These are phyloP conservation scores for Hanseniaspora pseudoguilliermondii DNA, from an alignment of 805 yeast species.

Conservation along the genomic window DNA sequence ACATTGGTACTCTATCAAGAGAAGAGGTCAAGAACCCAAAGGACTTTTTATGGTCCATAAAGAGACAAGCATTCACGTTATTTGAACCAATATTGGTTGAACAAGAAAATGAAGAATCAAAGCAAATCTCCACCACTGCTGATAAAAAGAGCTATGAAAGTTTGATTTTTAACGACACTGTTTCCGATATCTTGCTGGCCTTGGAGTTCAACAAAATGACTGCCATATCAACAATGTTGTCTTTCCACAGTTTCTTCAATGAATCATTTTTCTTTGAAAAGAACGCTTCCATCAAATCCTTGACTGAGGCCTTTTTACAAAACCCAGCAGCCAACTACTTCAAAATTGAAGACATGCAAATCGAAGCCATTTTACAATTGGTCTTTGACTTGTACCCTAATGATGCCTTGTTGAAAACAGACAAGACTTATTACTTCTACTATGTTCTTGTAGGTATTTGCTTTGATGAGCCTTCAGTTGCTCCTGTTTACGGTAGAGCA, in stretches of 20 bases:
- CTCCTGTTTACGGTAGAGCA: constrained; percentile 90
- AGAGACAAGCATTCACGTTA: constrained; percentile 49
- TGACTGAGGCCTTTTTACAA: constrained; percentile 34
- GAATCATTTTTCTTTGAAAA: constrained; percentile 54
- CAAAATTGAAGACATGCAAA: constrained; percentile 82
- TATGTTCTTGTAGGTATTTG: constrained; percentile 79
- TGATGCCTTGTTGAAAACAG: constrained; percentile 30
- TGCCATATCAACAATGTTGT: constrained; percentile 69
- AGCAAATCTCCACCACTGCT: constrained; percentile 52
- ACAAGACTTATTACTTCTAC: constrained; percentile 53
- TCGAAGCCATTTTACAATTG: constrained; percentile 68
- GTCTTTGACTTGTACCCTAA: constrained; percentile 57
- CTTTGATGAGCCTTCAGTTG: constrained; percentile 69
- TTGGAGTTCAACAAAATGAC: constrained; percentile 82
- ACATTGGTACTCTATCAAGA: constrained; percentile 14
- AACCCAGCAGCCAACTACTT: constrained; percentile 45
- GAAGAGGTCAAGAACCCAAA: constrained; percentile 9
- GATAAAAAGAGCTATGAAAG: constrained; percentile 39
- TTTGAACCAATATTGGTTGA: constrained; percentile 35
- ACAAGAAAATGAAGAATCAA: constrained; percentile 25
- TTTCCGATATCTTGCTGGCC: constrained; percentile 60
- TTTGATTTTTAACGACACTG: constrained; percentile 59
- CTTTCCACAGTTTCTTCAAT: constrained; percentile 59
- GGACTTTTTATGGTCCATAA: constrained; percentile 46
- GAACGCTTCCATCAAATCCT: constrained; percentile 65